Base-by-base conservation (phyloP, 1,284 basidiomycete genomes). In the Entoloma clypeatum region DNA sequence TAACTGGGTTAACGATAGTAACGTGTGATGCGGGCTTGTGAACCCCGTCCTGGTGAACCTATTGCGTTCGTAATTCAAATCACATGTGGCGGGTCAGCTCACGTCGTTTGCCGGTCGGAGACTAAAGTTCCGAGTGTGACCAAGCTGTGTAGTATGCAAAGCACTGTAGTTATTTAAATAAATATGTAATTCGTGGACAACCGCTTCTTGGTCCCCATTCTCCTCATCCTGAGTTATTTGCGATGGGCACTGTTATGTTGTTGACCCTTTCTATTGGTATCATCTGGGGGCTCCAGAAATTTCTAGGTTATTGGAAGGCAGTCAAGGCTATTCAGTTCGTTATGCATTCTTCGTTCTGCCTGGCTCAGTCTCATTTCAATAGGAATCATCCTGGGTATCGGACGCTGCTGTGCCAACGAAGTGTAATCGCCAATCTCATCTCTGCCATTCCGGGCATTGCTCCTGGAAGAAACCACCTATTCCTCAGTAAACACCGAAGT, bases 381-480 rank as follows among this genome's bases (percentile, higher is more conserved):
- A 65, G 64, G 13, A 55, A 60, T 42, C 57, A 56, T 32, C 61
- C 62, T 16, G 65, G 63, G 3, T 52, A 54, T 36, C 55, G 60
- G 9, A 51, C 53, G 13, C 28, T 65, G 10, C 41, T 65, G 10
- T 47, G 51, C 4, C 50, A 52, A 33, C 31, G 37, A 11, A 49
- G 53, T 29, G 30, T 59, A 17, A 17, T 59, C 11, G 47, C 51
- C 10, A 58, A 58, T 28, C 33, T 62, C 18, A 36, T 65, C 1
- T 59, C 61, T 14, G 51, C 36, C 21, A 61, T 58, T 9, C 52
- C 47, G 30, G 54, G 59, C 2, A 43, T 68, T 13, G 47, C 49
- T 21, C 42, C 52, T 8, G 63, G 63, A 5, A 40, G 44, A 11
- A 63, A 63, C 39, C 40, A 47, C 11, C 14, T 60, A 5, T 63